Base-by-base conservation (phyloP, 129 eudicot genomes). In the Smallanthus sonchifolius region DNA sequence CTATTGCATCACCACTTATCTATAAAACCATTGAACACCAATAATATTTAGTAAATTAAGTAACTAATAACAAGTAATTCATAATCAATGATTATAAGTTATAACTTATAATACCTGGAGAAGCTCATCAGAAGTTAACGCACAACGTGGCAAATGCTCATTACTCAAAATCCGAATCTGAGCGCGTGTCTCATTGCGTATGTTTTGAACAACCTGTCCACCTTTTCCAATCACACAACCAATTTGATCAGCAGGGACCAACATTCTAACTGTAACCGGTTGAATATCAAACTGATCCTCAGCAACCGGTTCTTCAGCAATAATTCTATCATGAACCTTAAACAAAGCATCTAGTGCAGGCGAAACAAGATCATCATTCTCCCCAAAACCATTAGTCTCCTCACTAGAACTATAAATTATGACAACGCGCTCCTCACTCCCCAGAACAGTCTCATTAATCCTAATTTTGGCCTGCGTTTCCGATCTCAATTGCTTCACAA, bases 171-270 rank as follows among this genome's bases (percentile, higher is more conserved):
- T 82, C 44, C 91, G 87, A 67, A 93, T 80, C 67, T 88, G 91
- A 40, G 97, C 92, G 69, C 81, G 80, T 32, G 96, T 87, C 14
- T 93, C 97, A 74, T 43, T 88, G 7, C 97, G 88, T 65, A 93
- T 88, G 39, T 56, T 81, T 79, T 90, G 89, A 70, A 93, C 81
- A 39, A 93, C 84, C 56, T 88, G 91, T 70, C 98, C 98, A 20
- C 96, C 98, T 85, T 90, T 90, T 15, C 98, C 98, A 76, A 93
- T 86, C 73, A 93, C 90, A 76, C 98, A 90, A 44, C 98, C 98
- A 70, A 93, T 88, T 82, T 93, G 98, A 88, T 88, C 98, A 34
- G 91, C 72, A 38, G 97, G 85, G 67, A 93, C 98, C 57, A 93
- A 89, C 78, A 93, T 62, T 13, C 92, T 74, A 6, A 86, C 89